Conservation (phyloP, 805 yeast species). For the Yarrowia hollandica region DNA sequence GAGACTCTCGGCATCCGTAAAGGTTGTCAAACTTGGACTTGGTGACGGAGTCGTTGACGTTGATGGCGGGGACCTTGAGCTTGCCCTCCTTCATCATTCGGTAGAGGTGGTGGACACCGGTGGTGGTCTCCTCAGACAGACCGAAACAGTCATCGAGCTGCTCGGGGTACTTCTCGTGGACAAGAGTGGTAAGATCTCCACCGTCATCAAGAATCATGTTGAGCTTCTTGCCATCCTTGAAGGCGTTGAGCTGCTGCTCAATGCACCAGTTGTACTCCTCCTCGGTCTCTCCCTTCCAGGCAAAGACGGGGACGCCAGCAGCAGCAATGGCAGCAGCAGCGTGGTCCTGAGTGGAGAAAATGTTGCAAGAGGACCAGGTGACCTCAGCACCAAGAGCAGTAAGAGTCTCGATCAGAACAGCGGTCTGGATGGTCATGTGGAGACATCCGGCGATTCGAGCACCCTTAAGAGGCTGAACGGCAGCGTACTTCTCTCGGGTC, state of each 20-base stretch:
- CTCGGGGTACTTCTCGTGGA: conserved; percentile 97
- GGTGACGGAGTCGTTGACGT: conserved; percentile 98
- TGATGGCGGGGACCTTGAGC: conserved; percentile 98
- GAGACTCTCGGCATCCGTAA: conserved; percentile 99
- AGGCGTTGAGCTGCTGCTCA: conserved; percentile 97
- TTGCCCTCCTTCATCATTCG: conserved; percentile 84
- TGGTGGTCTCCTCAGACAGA: conserved; percentile 97
- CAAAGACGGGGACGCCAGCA: conserved; percentile 97
- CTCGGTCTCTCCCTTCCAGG: conserved; percentile 99
- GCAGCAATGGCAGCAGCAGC: conserved; percentile 99
- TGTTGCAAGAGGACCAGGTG: conserved; percentile 99
- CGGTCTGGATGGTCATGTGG: conserved; percentile 99
- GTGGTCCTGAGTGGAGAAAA: conserved; percentile 98
- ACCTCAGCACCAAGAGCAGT: conserved; percentile 98
- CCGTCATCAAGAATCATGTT: conserved; percentile 98
- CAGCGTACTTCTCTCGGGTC: conserved; percentile 90
- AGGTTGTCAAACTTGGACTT: conserved; percentile 99
- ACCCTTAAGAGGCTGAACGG: conserved; percentile 92
- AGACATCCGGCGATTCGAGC: conserved; percentile 99
- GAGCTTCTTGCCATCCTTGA: conserved; percentile 92
- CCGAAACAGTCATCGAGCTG: conserved; percentile 94
- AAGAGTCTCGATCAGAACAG: conserved; percentile 96
- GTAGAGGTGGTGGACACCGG: conserved; percentile 99
- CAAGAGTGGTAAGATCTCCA: conserved; percentile 96
- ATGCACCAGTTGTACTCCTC: conserved; percentile 99